Evolutionary conservation across 1,284 basidiomycete species (phyloP).

Genomic region (Heterobasidion irregulare): DNA sequence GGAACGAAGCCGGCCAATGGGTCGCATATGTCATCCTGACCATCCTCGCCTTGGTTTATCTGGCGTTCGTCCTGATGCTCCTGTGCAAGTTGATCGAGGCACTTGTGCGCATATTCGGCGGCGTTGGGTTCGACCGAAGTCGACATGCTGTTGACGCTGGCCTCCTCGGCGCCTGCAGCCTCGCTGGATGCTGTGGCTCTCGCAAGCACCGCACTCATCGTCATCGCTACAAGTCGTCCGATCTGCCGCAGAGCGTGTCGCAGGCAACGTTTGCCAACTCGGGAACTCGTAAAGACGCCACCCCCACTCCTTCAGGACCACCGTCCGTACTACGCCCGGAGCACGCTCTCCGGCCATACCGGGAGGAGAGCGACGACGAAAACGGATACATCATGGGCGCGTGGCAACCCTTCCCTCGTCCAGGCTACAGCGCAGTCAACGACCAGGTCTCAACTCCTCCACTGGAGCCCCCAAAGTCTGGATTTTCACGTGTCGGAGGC

Average conservation of each 20-base stretch:
- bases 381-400: conserved; percentile 77
- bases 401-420: conserved; percentile 63
- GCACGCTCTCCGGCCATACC: conserved; percentile 66
- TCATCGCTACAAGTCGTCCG: conserved; percentile 19
- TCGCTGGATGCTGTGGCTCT: conserved; percentile 66
- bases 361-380: conserved; percentile 74
- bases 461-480: conserved; percentile 33
- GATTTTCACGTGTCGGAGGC: conserved; percentile 73
- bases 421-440: conserved; percentile 41
- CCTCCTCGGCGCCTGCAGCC: conserved; percentile 73
- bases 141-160: conserved; percentile 76
- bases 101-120: conserved; percentile 68
- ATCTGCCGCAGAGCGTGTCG: conserved; percentile 18
- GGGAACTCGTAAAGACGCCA: conserved; percentile 17
- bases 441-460: conserved; percentile 21
- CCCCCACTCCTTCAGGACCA: conserved; percentile 46
- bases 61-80: conserved; percentile 76
- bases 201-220: conserved; percentile 34
- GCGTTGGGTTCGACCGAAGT: conserved; percentile 81
- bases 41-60: conserved; percentile 79
- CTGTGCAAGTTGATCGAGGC: conserved; percentile 82
- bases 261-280: conserved; percentile 16
- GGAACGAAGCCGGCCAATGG: conserved; percentile 76
- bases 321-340: conserved; percentile 72
- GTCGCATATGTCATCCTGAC: conserved; percentile 88